A percentile compares a stretch with the other conserved stretches of the same genome.
phyloP scores from a whole-genome alignment of 2,329 filamentous ascomycete genomes.

The Sclerotinia spermophila region DNA sequence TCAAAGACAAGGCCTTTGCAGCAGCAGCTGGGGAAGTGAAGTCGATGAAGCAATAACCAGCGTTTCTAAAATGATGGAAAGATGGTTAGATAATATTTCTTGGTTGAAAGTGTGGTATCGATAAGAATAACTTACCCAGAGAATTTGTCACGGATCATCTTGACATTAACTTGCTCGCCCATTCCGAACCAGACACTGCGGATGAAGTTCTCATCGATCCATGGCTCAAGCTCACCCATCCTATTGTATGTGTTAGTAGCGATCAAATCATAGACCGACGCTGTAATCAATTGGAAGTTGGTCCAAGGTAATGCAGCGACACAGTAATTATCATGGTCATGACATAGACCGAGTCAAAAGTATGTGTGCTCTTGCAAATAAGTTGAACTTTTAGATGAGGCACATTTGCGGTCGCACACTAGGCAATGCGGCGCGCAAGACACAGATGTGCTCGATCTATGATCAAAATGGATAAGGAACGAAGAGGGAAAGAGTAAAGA shows the following conservation, averaged over 20 bases:
- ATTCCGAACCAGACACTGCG: conserved; percentile 88
- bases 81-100: conserved; percentile 3
- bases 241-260: conserved; percentile 44
- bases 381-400: neutral
- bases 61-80: conserved; percentile 61
- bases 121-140: conserved; percentile 67
- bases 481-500: conserved; percentile 38
- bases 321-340: neutral
- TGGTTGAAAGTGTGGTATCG: neutral
- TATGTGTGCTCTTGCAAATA: neutral
- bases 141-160: conserved; percentile 99
- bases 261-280: neutral
- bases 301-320: neutral
- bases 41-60: conserved; percentile 98
- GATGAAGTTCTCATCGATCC: conserved; percentile 99
- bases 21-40: conserved; percentile 81
- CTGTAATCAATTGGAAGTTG: neutral
- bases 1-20: conserved; percentile 84
- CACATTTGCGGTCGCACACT: neutral
- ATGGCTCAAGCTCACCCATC: conserved; percentile 99
- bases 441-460: conserved; percentile 25
- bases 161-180: conserved; percentile 93
- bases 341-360: neutral
- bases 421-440: conserved; percentile 45
- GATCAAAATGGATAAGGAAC: neutral